Evolutionary conservation across 2,329 filamentous ascomycete species (phyloP).

Genomic region (Xylaria polymorpha): DNA sequence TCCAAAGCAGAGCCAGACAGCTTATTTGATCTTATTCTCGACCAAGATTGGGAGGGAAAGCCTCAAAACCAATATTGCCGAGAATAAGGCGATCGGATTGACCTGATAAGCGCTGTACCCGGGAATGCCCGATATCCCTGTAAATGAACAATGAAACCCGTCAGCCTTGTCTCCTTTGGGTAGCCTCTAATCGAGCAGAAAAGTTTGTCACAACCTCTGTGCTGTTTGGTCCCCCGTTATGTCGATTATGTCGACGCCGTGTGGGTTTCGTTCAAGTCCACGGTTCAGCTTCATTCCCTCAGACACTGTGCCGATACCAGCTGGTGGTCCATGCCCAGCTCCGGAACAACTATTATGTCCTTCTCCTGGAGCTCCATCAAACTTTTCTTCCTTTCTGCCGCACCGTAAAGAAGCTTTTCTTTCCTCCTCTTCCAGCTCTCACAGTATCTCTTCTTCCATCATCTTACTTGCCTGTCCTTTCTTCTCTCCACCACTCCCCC

Average conservation of each 20-base stretch:
- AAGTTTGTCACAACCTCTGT: conserved; percentile 42
- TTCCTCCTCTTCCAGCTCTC: conserved; percentile 45
- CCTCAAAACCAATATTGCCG: conserved; percentile 27
- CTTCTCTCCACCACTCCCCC: conserved; percentile 56
- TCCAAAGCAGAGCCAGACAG: background rate
- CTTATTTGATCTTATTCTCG: conserved; percentile 10
- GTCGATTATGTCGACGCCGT: conserved; percentile 38
- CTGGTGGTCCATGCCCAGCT: conserved; percentile 38
- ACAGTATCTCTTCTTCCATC: conserved; percentile 39
- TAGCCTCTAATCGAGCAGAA: conserved; percentile 43
- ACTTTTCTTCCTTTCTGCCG: conserved; percentile 48
- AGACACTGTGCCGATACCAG: conserved; percentile 33
- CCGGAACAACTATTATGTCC: conserved; percentile 45
- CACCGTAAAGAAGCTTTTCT: conserved; percentile 47
- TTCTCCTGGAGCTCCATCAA: conserved; percentile 49
- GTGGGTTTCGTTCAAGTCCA: conserved; percentile 38
- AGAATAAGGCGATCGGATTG: conserved; percentile 29
- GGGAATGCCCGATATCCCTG: conserved; percentile 40
- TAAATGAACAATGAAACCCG: conserved; percentile 38
- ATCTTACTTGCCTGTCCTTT: conserved; percentile 46
- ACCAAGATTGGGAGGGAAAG: conserved; percentile 17
- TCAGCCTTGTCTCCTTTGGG: conserved; percentile 52
- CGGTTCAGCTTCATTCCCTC: conserved; percentile 26
- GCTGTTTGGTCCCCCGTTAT: conserved; percentile 7
- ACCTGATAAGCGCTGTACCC: conserved; percentile 34